phyloP scores from a whole-genome alignment of 495 filamentous ascomycete species.

The Apiosordaria backusii region DNA sequence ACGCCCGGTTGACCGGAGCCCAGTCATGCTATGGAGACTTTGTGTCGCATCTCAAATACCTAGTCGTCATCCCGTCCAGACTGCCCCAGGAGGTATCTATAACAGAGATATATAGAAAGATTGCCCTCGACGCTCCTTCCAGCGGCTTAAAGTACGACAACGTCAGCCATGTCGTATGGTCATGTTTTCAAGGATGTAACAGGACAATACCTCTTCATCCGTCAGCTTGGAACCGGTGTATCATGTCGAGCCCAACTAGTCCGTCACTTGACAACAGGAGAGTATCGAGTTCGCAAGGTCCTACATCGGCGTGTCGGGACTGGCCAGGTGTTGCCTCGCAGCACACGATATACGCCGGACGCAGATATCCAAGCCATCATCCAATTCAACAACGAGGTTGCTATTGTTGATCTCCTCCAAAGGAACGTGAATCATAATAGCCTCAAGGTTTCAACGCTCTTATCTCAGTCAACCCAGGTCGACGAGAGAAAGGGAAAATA shows the following conservation, averaged over 20 bases:
- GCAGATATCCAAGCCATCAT: neutral
- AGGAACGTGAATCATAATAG: neutral
- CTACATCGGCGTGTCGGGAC: neutral
- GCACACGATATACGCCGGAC: neutral
- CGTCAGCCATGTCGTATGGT: neutral
- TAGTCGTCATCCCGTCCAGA: too few relatives aligned
- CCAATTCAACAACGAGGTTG: neutral
- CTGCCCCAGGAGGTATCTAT: neutral
- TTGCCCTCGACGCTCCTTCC: neutral
- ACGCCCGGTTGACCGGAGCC: too few relatives aligned
- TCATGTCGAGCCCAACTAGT: slow-evolving; percentile 7
- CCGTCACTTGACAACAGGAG: neutral
- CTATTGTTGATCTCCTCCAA: neutral
- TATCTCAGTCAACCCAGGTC: neutral
- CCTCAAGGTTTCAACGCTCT: neutral
- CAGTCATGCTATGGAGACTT: too few relatives aligned
- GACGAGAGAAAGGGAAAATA: neutral
- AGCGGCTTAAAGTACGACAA: neutral
- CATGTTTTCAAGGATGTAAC: neutral
- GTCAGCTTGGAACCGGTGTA: neutral
- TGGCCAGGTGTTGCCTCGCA: neutral
- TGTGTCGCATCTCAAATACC: too few relatives aligned
- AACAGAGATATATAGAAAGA: neutral
- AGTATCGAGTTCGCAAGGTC: slow-evolving; percentile 5
- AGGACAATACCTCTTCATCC: neutral